Percentiles rank a stretch among this genome's conserved stretches.
phyloP scores from a whole-genome alignment of 129 eudicot genomes.

The Flaveria ramosissima region DNA sequence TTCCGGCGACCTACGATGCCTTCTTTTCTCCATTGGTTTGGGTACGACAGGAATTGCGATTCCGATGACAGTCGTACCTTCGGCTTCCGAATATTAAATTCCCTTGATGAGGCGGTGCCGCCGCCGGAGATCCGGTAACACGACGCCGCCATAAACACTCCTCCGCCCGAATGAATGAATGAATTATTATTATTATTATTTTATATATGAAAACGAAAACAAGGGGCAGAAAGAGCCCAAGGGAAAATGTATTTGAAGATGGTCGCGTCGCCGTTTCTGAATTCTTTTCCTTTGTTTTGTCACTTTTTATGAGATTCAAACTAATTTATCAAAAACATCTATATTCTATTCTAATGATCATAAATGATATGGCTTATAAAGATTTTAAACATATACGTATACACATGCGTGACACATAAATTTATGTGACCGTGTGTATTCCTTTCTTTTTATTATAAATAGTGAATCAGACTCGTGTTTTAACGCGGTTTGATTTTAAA shows the following conservation, averaged over 20 bases:
- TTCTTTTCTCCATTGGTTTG: constrained; percentile 18
- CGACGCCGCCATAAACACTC: constrained; percentile 28
- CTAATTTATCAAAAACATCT: no score
- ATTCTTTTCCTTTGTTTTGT: constrained; percentile 14
- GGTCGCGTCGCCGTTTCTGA: constrained; percentile 26
- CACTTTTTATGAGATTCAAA: no score
- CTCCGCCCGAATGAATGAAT: no score
- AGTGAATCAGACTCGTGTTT: no score
- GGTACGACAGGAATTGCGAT: constrained; percentile 16
- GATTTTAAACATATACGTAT: no score
- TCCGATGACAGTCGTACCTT: not conserved
- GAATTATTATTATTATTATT: not conserved
- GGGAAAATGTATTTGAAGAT: constrained; percentile 17
- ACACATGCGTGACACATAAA: no score
- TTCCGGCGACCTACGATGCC: not conserved
- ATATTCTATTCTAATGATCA: no score
- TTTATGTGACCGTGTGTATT: no score
- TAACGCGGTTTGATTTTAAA: no score
- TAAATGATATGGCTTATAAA: no score
- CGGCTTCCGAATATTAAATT: not conserved
- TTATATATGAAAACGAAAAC: not conserved
- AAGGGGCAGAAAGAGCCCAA: constrained; percentile 13
- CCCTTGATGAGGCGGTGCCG: constrained; percentile 27
- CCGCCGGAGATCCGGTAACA: constrained; percentile 22
- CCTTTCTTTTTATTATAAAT: no score